Evolutionary conservation across 139 green algal genomes (phyloP), one percentile per base, ranked within the genome.

Genomic region (Choricystis sp.): DNA sequence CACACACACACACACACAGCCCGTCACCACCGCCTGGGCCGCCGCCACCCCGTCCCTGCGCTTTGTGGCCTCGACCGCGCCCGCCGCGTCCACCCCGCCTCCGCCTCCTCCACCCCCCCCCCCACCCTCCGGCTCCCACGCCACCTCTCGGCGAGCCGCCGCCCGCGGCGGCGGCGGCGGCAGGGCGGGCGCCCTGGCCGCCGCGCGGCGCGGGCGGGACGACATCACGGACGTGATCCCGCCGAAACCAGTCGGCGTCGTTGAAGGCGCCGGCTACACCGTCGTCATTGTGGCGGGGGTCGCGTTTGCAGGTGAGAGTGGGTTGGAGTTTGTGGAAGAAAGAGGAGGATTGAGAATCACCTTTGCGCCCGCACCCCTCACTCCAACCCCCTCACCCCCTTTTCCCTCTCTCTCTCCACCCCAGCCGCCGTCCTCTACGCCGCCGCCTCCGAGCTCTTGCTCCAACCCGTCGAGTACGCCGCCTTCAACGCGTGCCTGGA

Each of bases 141-240:
- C n/a, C n/a, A n/a, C n/a, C n/a, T n/a, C n/a, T n/a, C n/a, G n/a
- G n/a, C n/a, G n/a, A n/a, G n/a, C n/a, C n/a, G n/a, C n/a, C n/a
- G n/a, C n/a, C n/a, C n/a, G n/a, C n/a, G n/a, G n/a, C n/a, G n/a
- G n/a, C n/a, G n/a, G n/a, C n/a, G n/a, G n/a, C n/a, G n/a, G n/a
- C n/a, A n/a, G n/a, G n/a, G n/a, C n/a, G n/a, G n/a, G n/a, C n/a
- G n/a, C n/a, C n/a, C n/a, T n/a, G n/a, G n/a, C n/a, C n/a, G n/a
- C n/a, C n/a, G n/a, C n/a, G n/a, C n/a, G n/a, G n/a, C 9, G 16
- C 40, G 40, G 9, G 40, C 16, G 9, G 40, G 58, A 56, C 16
- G 28, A 65, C 29, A 91, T 97, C 70, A 97, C 89, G 1, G 89
- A 97, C 68, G 79, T 92, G 64, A 97, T 97, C 30, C 89, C 90